phyloP scores from a whole-genome alignment of 1,284 basidiomycete species.

The Tremellales sp. region DNA sequence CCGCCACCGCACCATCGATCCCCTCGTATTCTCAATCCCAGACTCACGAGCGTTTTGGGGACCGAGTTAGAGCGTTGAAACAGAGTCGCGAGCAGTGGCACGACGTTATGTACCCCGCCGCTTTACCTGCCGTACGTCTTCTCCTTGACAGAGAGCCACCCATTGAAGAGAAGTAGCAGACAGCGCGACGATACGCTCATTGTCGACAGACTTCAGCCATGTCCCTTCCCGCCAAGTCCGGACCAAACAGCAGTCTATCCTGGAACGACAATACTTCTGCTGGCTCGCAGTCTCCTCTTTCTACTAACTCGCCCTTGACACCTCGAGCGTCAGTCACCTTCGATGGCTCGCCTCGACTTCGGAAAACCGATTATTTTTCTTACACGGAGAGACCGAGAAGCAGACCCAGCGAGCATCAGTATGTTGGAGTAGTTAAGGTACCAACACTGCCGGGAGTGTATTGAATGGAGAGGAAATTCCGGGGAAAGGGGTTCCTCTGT shows the following conservation, averaged over 20 bases:
- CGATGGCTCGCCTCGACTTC: not conserved
- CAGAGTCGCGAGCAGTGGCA: not conserved
- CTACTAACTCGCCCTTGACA: not conserved
- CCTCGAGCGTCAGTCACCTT: not conserved
- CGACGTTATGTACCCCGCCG: not conserved
- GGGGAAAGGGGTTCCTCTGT: no score
- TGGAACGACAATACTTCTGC: not conserved
- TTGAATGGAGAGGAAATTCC: no score
- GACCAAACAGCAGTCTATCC: not conserved
- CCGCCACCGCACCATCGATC: not conserved
- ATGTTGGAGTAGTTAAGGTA: not conserved
- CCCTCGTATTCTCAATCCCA: not conserved
- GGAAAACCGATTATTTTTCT: not conserved
- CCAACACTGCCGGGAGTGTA: not conserved
- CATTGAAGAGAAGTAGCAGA: not conserved
- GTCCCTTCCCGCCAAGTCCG: not conserved
- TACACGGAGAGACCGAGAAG: not conserved
- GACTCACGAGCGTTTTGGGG: not conserved
- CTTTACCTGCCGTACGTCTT: not conserved
- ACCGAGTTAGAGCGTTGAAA: constrained; percentile 3
- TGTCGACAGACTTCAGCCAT: not conserved
- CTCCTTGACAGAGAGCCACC: not conserved
- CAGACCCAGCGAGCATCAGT: not conserved
- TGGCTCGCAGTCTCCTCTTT: not conserved
- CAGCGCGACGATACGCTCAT: not conserved